Evolutionary conservation across 2,329 filamentous ascomycete species (phyloP).

Genomic region (Nigrospora osmanthi): DNA sequence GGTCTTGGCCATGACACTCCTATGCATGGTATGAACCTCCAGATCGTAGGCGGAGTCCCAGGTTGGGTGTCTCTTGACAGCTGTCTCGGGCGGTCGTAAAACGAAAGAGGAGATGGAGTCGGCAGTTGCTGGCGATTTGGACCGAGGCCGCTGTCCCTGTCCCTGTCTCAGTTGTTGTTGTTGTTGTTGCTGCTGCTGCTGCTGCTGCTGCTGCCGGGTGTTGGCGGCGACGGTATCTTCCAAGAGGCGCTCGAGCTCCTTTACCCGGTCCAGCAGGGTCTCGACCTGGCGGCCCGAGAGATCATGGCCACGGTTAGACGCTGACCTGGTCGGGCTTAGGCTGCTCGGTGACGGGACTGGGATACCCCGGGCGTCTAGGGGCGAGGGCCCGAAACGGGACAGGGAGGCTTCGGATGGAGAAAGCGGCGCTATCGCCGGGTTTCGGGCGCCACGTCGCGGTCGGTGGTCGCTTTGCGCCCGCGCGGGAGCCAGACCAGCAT

Average conservation of each 20-base stretch:
- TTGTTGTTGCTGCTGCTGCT: no score
- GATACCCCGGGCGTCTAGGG: background rate
- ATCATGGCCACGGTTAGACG: background rate
- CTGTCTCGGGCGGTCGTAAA: background rate
- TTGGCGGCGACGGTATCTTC: slow-evolving; percentile 10
- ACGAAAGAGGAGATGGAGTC: slow-evolving; percentile 8
- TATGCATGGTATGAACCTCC: slow-evolving; percentile 16
- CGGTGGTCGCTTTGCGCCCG: background rate
- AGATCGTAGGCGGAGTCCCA: background rate
- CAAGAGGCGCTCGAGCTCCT: slow-evolving; percentile 35
- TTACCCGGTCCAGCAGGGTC: slow-evolving; percentile 27
- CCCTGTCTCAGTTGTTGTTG: no score
- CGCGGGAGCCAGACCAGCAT: background rate
- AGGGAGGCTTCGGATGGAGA: background rate
- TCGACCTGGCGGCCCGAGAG: slow-evolving; percentile 8
- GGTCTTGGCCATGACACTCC: slow-evolving; percentile 22
- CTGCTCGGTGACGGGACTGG: background rate
- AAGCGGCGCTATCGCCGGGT: background rate
- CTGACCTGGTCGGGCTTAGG: background rate
- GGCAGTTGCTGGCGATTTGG: slow-evolving; percentile 5
- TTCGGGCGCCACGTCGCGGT: slow-evolving; percentile 1
- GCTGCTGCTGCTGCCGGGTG: no score
- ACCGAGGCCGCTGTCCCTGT: no score
- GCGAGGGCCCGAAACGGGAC: no score
- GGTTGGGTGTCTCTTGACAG: background rate